A percentile compares a stretch with the other conserved stretches of the same genome.
These are phyloP conservation scores for Candida krabiensis DNA, from an alignment of 805 yeast genomes.

Conservation along the genomic window DNA sequence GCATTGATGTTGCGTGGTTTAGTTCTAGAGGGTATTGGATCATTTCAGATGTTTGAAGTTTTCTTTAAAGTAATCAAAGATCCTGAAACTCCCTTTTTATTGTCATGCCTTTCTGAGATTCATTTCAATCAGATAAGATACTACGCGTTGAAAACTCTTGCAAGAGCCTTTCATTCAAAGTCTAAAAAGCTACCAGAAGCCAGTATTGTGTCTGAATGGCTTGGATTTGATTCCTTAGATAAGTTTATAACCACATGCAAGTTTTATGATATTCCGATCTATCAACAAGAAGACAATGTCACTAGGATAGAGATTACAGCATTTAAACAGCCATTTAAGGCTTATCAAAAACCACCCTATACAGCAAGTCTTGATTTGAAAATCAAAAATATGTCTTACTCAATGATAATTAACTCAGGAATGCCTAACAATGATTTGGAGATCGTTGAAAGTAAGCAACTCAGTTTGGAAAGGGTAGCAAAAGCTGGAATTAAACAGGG, in stretches of 20 bases:
- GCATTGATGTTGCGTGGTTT: slow-evolving; percentile 72
- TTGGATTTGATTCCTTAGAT: slow-evolving; percentile 67
- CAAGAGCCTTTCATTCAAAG: slow-evolving; percentile 65
- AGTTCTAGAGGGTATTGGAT: slow-evolving; percentile 64
- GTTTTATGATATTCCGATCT: slow-evolving; percentile 58
- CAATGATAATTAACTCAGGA: slow-evolving; percentile 43
- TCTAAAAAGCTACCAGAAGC: slow-evolving; percentile 62
- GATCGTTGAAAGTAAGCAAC: slow-evolving; percentile 9
- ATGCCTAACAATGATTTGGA: slow-evolving; percentile 19
- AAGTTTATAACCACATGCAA: slow-evolving; percentile 57
- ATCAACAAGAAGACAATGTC: slow-evolving; percentile 30
- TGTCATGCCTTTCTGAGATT: slow-evolving; percentile 74
- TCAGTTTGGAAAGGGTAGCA: slow-evolving; percentile 20
- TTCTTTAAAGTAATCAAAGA: slow-evolving; percentile 60
- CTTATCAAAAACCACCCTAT: slow-evolving; percentile 44
- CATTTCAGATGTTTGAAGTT: slow-evolving; percentile 56
- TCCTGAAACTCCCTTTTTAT: slow-evolving; percentile 57
- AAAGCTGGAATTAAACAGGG: slow-evolving; percentile 22
- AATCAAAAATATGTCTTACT: slow-evolving; percentile 28
- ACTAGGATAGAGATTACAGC: slow-evolving; percentile 43
- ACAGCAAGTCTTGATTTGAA: slow-evolving; percentile 43
- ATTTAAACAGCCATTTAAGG: slow-evolving; percentile 33
- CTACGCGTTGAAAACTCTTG: slow-evolving; percentile 66
- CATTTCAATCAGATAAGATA: slow-evolving; percentile 79
- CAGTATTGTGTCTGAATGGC: slow-evolving; percentile 41